Base-by-base conservation (phyloP, 1,284 basidiomycete species). In the Farysia itapuensis region DNA sequence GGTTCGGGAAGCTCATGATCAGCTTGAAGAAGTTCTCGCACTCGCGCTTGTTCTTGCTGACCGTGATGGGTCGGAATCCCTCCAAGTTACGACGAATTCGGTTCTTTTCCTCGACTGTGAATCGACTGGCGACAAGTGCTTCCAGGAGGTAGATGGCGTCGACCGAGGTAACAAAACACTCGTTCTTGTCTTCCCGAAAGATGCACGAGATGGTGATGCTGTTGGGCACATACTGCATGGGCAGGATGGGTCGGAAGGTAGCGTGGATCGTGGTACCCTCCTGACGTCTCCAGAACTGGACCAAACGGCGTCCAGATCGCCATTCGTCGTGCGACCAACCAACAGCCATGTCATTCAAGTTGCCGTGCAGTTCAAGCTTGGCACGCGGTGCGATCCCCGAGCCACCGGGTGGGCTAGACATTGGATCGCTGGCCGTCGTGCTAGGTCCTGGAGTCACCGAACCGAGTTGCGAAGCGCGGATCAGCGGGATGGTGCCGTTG, bases 31-130 rank as follows among this genome's bases (percentile, higher is more conserved):
- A 91, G 19, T 82, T 81, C 69, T 90, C 88, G 54, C 84, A 86
- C 5, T 86, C 87, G 45, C 58, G 48, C 69, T 90, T 88, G 72
- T 84, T 84, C 79, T 96, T 97, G 35, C 88, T 88, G 5, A 96
- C 85, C 0, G 93, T 96, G 48, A 85, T 87, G 0, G 94, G 93
- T 39, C 86, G 83, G 74, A 95, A 88, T 16, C 89, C 90, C 78
- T 97, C 92, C 25, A 97, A 81, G 77, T 96, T 96, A 45, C 93
- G 83, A 42, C 94, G 82, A 66, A 96, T 95, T 30, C 93, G 83
- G 73, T 96, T 96, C 82, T 95, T 96, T 81, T 96, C 93, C 77
- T 94, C 91, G 31, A 94, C 88, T 16, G 86, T 86, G 74, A 95
- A 94, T 36, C 86, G 82, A 29, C 84, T 84, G 20, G 86, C 87